A percentile compares a stretch with the other conserved stretches of the same genome.
phyloP scores from a whole-genome alignment of 306 rosid genomes.

The Boehmeria nivea region DNA sequence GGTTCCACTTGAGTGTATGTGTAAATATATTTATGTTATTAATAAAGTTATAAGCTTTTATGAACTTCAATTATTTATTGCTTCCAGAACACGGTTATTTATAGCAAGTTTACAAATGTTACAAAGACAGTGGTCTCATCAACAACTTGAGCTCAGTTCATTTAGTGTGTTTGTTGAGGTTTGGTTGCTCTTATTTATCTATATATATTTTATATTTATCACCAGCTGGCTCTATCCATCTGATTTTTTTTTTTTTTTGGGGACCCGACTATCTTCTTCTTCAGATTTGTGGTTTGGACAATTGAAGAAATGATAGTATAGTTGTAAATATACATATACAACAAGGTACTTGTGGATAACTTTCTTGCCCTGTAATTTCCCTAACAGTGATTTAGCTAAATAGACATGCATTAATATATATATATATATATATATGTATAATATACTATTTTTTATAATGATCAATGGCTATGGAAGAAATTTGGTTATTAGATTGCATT shows the following conservation, averaged over 20 bases:
- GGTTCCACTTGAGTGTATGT: constrained; percentile 21
- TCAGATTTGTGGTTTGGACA: neutral
- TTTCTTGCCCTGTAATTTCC: too few relatives aligned
- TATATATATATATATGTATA: neutral
- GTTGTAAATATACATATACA: too few relatives aligned
- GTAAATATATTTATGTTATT: neutral
- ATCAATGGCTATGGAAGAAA: neutral
- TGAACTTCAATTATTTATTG: constrained; percentile 29
- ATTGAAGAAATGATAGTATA: too few relatives aligned
- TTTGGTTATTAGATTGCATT: neutral
- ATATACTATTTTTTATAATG: neutral
- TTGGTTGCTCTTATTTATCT: constrained; percentile 11
- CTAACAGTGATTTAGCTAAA: too few relatives aligned
- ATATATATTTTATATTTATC: too few relatives aligned
- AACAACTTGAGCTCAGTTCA: constrained; percentile 42
- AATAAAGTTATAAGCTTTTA: constrained; percentile 14
- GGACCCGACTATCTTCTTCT: neutral
- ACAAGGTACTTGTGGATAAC: too few relatives aligned
- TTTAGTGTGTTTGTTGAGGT: constrained; percentile 27
- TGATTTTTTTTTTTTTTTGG: too few relatives aligned
- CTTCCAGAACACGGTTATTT: constrained; percentile 24
- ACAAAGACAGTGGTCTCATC: constrained; percentile 23
- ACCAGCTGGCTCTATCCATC: neutral
- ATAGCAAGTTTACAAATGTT: constrained; percentile 26
- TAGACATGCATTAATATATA: neutral